A percentile compares a stretch with the other conserved stretches of the same genome.
Conservation (phyloP, 768 basidiomycete genomes). For the Agrocybe chaxingu region DNA sequence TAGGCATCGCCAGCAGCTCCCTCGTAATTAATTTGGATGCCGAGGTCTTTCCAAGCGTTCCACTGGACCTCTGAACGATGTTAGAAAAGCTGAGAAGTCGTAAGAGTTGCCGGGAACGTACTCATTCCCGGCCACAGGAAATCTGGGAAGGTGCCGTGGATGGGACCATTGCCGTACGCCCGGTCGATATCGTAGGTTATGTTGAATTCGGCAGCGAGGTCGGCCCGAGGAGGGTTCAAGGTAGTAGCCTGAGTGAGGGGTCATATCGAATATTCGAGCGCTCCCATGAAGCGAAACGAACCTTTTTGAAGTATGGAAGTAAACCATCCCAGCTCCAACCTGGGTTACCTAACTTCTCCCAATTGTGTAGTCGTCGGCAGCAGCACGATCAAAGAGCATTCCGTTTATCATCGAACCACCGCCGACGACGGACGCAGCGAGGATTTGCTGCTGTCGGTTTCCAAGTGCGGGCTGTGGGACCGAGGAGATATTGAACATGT, state of each 20-base stretch:
- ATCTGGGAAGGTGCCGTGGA: conserved; percentile 11
- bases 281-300: neutral
- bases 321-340: conserved; percentile 8
- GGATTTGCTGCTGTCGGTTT: neutral
- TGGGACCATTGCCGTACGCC: conserved; percentile 10
- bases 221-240: conserved; percentile 8
- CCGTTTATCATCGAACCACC: conserved; percentile 11
- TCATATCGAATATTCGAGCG: too few species aligned
- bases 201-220: conserved; percentile 8
- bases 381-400: conserved; percentile 10
- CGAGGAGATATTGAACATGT: conserved; percentile 2
- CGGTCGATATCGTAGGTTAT: conserved; percentile 10
- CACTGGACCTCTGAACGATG: conserved; percentile 4
- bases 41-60: conserved; percentile 9
- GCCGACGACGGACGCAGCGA: conserved; percentile 11
- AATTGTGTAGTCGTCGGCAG: conserved; percentile 11
- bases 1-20: conserved; percentile 8
- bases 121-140: conserved; percentile 12
- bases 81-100: neutral
- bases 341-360: conserved; percentile 9
- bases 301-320: conserved; percentile 2
- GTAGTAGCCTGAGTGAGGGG: neutral
- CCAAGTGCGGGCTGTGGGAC: neutral
- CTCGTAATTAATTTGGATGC: conserved; percentile 7
- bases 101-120: neutral